Base-by-base conservation (phyloP, 2,329 filamentous ascomycete genomes). In the Trichoderma sp. region DNA sequence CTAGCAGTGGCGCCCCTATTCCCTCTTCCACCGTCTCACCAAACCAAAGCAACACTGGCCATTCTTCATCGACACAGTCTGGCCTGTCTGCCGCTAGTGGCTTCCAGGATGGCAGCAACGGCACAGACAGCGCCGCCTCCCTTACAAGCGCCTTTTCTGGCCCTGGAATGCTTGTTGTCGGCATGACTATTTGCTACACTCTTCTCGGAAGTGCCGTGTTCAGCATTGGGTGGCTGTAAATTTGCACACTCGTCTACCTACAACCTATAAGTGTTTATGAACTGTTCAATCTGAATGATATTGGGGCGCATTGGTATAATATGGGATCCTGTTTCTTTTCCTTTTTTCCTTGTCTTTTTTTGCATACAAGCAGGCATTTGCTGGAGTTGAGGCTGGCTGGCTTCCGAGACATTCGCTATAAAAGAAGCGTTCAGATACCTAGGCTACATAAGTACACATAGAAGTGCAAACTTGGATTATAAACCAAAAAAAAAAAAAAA, bases 21-120 rank as follows among this genome's bases (percentile, higher is more conserved):
- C 85, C 85, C 1, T 84, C 81, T 12, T 81, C 84, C 3, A 86
- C 82, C 5, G 70, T 74, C 0, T 83, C 79, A 19, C 76, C 81
- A 1, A 79, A 78, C 69, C 42, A 59, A 22, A 73, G 79, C 67
- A 76, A 56, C 22, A 68, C 57, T 12, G 68, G 68, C 48, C 67
- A 65, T 12, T 69, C 73, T 2, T 67, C 72, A 34, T 66, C 71
- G 22, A 67, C 70, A 6, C 67, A 71, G 12, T 70, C 72, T 39
- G 71, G 67, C 22, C 66, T 76, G n/a, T 72, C 69, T 48, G 76
- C 77, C 29, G 72, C 76, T n/a, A 72, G 74, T 19, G 78, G 78
- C 8, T 77, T 79, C 61, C 77, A 78, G 53, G 57, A 70, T 13
- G 52, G 34, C 19, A 29, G 15, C 27, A n/a, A 42, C 4, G 68